Evolutionary conservation across 176 grass and related monocot species (phyloP).

Genomic region (Aegilops sharonensis): DNA sequence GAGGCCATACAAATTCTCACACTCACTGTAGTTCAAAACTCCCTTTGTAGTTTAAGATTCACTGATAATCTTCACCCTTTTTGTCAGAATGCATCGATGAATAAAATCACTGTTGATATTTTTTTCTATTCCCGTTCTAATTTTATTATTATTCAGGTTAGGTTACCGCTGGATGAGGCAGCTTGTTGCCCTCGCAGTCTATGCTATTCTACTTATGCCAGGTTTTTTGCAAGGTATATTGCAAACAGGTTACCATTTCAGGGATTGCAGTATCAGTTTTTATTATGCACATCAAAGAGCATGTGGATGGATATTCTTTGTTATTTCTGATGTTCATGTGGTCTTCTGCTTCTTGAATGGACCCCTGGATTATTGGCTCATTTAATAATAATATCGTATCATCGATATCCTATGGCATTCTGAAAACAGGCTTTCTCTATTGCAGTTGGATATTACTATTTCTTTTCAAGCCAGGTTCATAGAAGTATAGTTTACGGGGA

Average conservation of each 20-base stretch:
- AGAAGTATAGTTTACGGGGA: conserved; percentile 96
- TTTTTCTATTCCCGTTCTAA: neutral
- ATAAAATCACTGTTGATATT: neutral
- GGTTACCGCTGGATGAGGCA: conserved; percentile 87
- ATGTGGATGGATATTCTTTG: conserved; percentile 5
- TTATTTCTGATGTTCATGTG: neutral
- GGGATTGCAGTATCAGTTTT: neutral
- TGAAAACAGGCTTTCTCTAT: conserved; percentile 14
- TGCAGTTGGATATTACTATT: conserved; percentile 98
- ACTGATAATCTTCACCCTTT: neutral
- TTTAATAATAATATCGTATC: neutral
- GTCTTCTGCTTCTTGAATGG: conserved; percentile 6
- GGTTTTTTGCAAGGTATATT: conserved; percentile 86
- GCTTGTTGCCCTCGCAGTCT: conserved; percentile 73
- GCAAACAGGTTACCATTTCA: neutral
- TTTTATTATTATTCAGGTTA: conserved; percentile 58
- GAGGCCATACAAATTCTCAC: neutral
- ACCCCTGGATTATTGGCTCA: neutral
- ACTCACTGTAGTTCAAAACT: neutral
- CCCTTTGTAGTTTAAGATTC: neutral
- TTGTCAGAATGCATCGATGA: neutral
- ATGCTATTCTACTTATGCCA: conserved; percentile 92
- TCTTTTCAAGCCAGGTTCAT: conserved; percentile 82
- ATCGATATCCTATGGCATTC: conserved; percentile 10
- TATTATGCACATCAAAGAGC: conserved; percentile 12